Evolutionary conservation across 1,284 basidiomycete species (phyloP), one percentile per base, ranked within the genome.

Genomic region (Tetrapyrgos nigripes): DNA sequence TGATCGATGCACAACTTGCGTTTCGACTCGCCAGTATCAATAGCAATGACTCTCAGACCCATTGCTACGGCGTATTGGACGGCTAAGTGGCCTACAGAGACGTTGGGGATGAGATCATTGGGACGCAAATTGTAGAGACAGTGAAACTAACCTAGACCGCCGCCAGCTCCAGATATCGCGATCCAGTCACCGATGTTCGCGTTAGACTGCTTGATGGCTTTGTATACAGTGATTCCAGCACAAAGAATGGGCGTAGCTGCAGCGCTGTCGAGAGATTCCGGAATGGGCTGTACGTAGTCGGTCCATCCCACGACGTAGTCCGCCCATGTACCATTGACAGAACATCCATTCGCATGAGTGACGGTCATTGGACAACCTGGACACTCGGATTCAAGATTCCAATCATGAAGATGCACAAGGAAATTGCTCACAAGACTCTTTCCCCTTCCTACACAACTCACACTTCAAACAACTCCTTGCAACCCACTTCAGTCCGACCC

Each of bases 401-500:
- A 21, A 60, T 53, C 57, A 56, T 29, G 8, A 54, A 13, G 47
- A 31, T 17, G 50, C 23, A 50, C 6, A 37, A 19, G 47, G 13
- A 14, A 21, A 2, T 1, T 31, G 74, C 80, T 64, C 50, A 83
- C 83, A 69, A 24, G 76, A 70, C 64, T 91, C 90, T 52, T 77
- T 68, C 4, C 82, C 88, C 60, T 68, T 73, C 55, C 79, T 78
- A 70, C 89, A 92, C 75, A 81, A 17, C 17, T 40, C 37, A n/a
- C 37, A 40, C 74, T 79, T 76, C 64, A 84, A 66, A 59, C 84
- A 93, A 3, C 82, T 79, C 60, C 83, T 79, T 9, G 85, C 88
- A 58, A 89, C 75, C 85, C 87, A 89, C 67, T 93, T 93, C 70
- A 93, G 75, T 3, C 92, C 91, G 49, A 93, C 91, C 24, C 84